Conservation (phyloP, 345 rosid species). For the Rubroshorea leprosula region DNA sequence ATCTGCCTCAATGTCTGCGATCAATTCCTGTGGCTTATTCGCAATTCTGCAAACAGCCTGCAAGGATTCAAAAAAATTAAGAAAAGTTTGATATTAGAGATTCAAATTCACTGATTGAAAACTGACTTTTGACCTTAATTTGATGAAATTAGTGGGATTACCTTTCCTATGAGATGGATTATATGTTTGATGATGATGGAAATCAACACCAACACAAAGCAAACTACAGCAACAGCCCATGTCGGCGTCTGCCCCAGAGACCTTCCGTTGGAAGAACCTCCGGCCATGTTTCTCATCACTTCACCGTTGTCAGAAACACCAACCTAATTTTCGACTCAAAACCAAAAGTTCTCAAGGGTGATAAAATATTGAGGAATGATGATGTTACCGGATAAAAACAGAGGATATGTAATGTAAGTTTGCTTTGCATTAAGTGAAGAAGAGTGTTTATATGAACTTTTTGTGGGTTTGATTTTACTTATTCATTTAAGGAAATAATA, state of each 20-base stretch:
- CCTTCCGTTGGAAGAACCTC: constrained; percentile 32
- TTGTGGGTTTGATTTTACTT: too few species aligned
- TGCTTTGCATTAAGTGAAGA: too few species aligned
- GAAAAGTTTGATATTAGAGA: not conserved
- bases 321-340: not conserved
- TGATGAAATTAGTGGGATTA: constrained; percentile 4
- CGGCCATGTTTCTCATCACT: constrained; percentile 40
- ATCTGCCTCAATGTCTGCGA: constrained; percentile 55
- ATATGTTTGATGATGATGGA: constrained; percentile 46
- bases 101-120: not conserved
- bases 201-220: constrained; percentile 43
- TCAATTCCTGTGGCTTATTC: constrained; percentile 28
- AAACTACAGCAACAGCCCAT: constrained; percentile 67
- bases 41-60: constrained; percentile 55
- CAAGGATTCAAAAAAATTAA: not conserved
- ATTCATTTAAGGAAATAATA: too few species aligned
- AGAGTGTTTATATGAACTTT: too few species aligned
- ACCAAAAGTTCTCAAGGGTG: too few species aligned
- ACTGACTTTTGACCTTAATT: too few species aligned
- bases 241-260: constrained; percentile 61
- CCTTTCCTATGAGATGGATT: constrained; percentile 61
- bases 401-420: too few species aligned
- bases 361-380: too few species aligned
- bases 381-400: too few species aligned
- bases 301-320: not conserved